phyloP scores from a whole-genome alignment of 2,329 filamentous ascomycete genomes.

The Dactylellina cionopaga region DNA sequence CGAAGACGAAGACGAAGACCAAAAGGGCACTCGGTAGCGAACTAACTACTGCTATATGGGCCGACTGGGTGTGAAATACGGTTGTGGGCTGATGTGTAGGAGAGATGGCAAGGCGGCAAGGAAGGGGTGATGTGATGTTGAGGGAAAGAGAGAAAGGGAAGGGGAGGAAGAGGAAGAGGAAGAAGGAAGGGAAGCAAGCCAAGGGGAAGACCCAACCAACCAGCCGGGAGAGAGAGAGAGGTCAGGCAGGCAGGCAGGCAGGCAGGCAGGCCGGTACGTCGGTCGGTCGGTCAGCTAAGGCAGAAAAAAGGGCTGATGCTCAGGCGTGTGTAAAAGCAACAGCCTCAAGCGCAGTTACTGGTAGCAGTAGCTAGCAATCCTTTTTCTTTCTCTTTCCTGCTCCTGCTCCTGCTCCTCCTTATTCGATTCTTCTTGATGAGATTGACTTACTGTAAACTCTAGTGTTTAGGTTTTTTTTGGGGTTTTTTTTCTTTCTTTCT shows the following conservation, averaged over 20 bases:
- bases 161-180: background rate
- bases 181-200: background rate
- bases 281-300: conserved; percentile 37
- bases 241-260: background rate
- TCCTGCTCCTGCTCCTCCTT: too few species aligned
- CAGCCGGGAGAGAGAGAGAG: background rate
- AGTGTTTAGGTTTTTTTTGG: too few species aligned
- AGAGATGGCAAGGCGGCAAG: background rate
- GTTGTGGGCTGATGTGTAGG: conserved; percentile 45
- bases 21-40: background rate
- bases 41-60: background rate
- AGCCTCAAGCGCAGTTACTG: too few species aligned
- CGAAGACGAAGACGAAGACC: background rate
- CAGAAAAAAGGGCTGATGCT: conserved; percentile 35
- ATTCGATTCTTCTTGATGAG: too few species aligned
- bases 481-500: background rate
- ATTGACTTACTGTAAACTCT: too few species aligned
- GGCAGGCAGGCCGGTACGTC: background rate
- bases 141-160: background rate
- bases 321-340: conserved; percentile 20
- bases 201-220: too few species aligned
- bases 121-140: background rate
- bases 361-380: too few species aligned
- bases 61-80: background rate
- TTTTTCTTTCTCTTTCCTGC: background rate